These are phyloP conservation scores for Sporodiniella umbellata DNA, from an alignment of 371 early-diverging fungal genomes.

Conservation along the genomic window DNA sequence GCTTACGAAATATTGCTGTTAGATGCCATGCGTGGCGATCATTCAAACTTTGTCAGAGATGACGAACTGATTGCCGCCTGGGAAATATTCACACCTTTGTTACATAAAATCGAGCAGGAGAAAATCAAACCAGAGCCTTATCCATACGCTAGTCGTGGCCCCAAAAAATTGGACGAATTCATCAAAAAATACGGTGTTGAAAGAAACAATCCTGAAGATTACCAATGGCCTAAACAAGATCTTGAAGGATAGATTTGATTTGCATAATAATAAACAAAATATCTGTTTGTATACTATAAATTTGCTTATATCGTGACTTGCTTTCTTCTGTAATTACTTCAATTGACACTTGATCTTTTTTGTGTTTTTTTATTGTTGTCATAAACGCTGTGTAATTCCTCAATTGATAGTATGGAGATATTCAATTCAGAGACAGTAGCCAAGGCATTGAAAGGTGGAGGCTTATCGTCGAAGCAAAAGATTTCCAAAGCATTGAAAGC, in stretches of 20 bases:
- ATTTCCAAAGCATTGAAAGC: slow-evolving; percentile 34
- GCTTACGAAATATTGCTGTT: slow-evolving; percentile 93
- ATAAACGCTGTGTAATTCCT: neutral
- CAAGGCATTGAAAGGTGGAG: slow-evolving; percentile 43
- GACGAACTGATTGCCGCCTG: slow-evolving; percentile 96
- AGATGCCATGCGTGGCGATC: slow-evolving; percentile 87
- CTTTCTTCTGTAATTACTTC: too few species aligned
- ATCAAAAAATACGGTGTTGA: slow-evolving; percentile 61
- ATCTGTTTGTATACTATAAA: too few species aligned
- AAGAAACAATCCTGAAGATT: slow-evolving; percentile 10
- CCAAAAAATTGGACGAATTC: slow-evolving; percentile 69
- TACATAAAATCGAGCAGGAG: slow-evolving; percentile 80
- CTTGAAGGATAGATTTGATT: slow-evolving; percentile 12
- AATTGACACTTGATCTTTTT: too few species aligned
- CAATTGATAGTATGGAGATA: slow-evolving; percentile 7
- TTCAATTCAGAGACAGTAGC: slow-evolving; percentile 29
- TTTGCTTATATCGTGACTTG: too few species aligned
- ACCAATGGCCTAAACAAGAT: slow-evolving; percentile 21
- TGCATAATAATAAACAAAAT: too few species aligned
- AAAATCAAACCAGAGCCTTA: slow-evolving; percentile 76
- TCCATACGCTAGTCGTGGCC: slow-evolving; percentile 88
- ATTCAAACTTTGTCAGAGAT: slow-evolving; percentile 94
- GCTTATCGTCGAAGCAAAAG: slow-evolving; percentile 28
- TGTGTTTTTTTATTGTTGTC: neutral
- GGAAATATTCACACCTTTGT: slow-evolving; percentile 94